These are phyloP conservation scores for Colletotrichum horii DNA, from an alignment of 2,329 filamentous ascomycete species.

Conservation along the genomic window DNA sequence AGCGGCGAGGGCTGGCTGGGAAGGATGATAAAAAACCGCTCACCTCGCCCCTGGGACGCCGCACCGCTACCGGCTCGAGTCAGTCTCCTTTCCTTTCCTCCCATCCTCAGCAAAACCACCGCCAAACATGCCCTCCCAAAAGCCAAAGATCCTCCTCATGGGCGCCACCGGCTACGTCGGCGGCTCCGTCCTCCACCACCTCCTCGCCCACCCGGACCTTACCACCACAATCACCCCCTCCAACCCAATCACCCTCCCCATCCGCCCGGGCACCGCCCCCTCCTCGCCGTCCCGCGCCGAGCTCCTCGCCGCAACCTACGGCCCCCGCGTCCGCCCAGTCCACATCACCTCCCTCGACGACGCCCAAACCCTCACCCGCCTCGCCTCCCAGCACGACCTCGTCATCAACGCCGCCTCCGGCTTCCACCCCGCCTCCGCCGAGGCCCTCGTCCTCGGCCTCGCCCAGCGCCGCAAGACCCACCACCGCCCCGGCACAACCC, in stretches of 20 bases:
- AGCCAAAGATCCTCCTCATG: slow-evolving; percentile 16
- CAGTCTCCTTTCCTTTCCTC: background rate
- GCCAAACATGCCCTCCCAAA: background rate
- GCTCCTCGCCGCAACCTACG: slow-evolving; percentile 1
- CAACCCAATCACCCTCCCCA: background rate
- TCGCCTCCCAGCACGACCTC: slow-evolving; percentile 26
- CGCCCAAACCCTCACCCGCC: background rate
- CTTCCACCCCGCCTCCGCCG: slow-evolving; percentile 34
- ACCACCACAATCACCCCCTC: background rate
- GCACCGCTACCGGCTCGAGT: background rate
- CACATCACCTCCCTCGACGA: slow-evolving; percentile 20
- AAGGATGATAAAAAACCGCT: background rate
- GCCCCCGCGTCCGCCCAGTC: slow-evolving; percentile 5
- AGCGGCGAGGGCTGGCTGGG: background rate
- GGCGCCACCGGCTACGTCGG: slow-evolving; percentile 26
- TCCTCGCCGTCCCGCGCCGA: background rate
- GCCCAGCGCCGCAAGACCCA: slow-evolving; percentile 26
- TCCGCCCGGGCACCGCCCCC: background rate
- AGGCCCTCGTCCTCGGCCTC: slow-evolving; percentile 40
- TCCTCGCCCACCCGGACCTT: slow-evolving; percentile 2
- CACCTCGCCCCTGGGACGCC: background rate
- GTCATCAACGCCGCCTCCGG: slow-evolving; percentile 42
- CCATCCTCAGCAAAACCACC: background rate
- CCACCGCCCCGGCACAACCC: background rate
- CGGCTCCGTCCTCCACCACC: slow-evolving; percentile 22